A percentile compares a stretch with the other conserved stretches of the same genome.
Evolutionary conservation across 805 yeast genomes (phyloP).

Genomic region (Ogataea haglerorum): DNA sequence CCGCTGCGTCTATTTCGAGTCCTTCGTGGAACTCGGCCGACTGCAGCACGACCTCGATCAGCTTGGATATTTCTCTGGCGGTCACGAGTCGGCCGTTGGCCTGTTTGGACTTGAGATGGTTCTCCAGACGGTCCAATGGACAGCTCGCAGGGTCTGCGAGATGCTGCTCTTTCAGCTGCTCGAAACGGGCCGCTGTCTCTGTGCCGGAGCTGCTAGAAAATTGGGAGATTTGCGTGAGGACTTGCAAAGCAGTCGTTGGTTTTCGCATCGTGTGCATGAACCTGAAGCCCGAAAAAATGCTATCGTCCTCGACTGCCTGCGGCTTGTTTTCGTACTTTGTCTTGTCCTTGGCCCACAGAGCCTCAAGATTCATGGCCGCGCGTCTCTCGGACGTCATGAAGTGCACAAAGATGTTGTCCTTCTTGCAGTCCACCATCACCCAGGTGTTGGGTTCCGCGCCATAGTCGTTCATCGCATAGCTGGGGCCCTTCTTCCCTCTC

Average conservation of each 20-base stretch:
- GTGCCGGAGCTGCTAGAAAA: slow-evolving; percentile 7
- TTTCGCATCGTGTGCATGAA: slow-evolving; percentile 38
- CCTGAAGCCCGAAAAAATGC: slow-evolving; percentile 44
- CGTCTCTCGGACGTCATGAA: slow-evolving; percentile 71
- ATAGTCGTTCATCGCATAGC: slow-evolving; percentile 52
- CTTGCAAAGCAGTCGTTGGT: neutral
- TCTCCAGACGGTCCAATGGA: slow-evolving; percentile 20
- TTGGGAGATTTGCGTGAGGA: slow-evolving; percentile 11
- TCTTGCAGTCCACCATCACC: slow-evolving; percentile 72
- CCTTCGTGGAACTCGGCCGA: slow-evolving; percentile 28
- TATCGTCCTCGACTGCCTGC: slow-evolving; percentile 34
- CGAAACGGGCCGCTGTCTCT: slow-evolving; percentile 20
- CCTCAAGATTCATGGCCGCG: slow-evolving; percentile 64
- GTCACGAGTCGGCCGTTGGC: slow-evolving; percentile 28
- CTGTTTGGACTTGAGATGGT: slow-evolving; percentile 29
- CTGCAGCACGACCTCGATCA: slow-evolving; percentile 23
- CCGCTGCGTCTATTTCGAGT: slow-evolving; percentile 6
- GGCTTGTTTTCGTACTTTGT: slow-evolving; percentile 8
- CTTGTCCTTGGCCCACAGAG: slow-evolving; percentile 46
- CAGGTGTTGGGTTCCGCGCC: slow-evolving; percentile 67
- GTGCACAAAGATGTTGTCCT: slow-evolving; percentile 66
- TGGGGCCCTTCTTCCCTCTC: slow-evolving; percentile 52
- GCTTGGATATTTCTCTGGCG: slow-evolving; percentile 19
- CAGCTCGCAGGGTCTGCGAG: slow-evolving; percentile 16
- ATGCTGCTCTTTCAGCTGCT: slow-evolving; percentile 19